Percentiles rank a stretch among this genome's conserved stretches.
These are phyloP conservation scores for Millerago galiae DNA, from an alignment of 805 yeast species.

Conservation along the genomic window DNA sequence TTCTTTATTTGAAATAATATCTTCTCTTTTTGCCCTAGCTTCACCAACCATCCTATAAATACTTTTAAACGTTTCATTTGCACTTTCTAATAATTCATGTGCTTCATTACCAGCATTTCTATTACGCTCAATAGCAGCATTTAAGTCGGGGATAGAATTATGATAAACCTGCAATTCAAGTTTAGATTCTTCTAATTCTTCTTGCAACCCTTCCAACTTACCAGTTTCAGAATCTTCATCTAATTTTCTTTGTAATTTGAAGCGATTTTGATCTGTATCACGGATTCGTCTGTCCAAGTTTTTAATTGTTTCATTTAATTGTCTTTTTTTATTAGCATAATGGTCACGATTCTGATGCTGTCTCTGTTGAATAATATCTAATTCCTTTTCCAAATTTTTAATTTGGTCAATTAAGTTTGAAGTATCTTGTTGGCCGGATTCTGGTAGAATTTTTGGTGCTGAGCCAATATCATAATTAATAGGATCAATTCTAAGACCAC, in stretches of 20 bases:
- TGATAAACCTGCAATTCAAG: conserved; percentile 8
- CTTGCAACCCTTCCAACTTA: conserved; percentile 26
- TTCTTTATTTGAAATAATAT: conserved; percentile 10
- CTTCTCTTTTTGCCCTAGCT: conserved; percentile 3
- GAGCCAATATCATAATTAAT: conserved; percentile 30
- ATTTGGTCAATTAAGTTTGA: conserved; percentile 12
- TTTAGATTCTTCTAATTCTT: conserved; percentile 3
- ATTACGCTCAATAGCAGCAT: conserved; percentile 14
- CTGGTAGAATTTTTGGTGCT: conserved; percentile 11
- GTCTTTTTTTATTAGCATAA: conserved; percentile 11
- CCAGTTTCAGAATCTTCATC: conserved; percentile 41
- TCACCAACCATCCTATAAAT: conserved; percentile 20
- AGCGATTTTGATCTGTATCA: conserved; percentile 7
- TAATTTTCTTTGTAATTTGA: conserved; percentile 31
- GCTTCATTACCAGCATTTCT: conserved; percentile 12
- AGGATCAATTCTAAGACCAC: conserved; percentile 49
- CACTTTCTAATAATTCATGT: conserved; percentile 14
- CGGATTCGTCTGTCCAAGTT: conserved; percentile 1
- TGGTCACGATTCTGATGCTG: conserved; percentile 6
- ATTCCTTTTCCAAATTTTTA: not conserved
- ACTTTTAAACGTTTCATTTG: conserved; percentile 17
- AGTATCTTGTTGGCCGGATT: conserved; percentile 12
- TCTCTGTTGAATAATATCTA: not conserved
- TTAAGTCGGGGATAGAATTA: conserved; percentile 22
- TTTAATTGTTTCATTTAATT: conserved; percentile 3